A percentile compares a stretch with the other conserved stretches of the same genome.
phyloP scores from a whole-genome alignment of 805 yeast species.

The Sugiyamaella smithiae region DNA sequence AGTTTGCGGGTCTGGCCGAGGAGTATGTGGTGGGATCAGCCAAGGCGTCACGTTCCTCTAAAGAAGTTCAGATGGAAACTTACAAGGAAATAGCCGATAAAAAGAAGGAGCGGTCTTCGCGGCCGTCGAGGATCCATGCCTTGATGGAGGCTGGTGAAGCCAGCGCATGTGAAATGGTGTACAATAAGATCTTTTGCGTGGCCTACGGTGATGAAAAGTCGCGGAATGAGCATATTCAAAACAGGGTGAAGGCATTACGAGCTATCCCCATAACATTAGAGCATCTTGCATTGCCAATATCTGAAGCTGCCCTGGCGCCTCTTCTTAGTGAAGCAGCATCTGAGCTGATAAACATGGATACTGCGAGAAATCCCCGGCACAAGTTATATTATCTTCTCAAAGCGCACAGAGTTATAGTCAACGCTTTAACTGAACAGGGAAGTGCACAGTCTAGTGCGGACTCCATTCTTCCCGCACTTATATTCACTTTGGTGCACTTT shows the following conservation, averaged over 20 bases:
- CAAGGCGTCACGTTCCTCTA: slow-evolving; percentile 25
- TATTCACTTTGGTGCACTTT: slow-evolving; percentile 34
- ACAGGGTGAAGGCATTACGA: slow-evolving; percentile 30
- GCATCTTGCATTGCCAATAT: slow-evolving; percentile 31
- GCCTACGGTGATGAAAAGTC: slow-evolving; percentile 29
- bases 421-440: slow-evolving; percentile 24
- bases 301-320: slow-evolving; percentile 15
- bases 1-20: slow-evolving; percentile 30
- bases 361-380: slow-evolving; percentile 33
- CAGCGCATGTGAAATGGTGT: slow-evolving; percentile 35
- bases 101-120: slow-evolving; percentile 29
- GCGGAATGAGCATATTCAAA: slow-evolving; percentile 25
- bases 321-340: slow-evolving; percentile 17
- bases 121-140: slow-evolving; percentile 26
- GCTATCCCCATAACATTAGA: slow-evolving; percentile 29
- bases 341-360: slow-evolving; percentile 26
- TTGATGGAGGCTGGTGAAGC: slow-evolving; percentile 37
- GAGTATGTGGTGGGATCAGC: slow-evolving; percentile 22
- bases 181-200: slow-evolving; percentile 35
- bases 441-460: slow-evolving; percentile 35
- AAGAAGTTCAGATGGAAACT: slow-evolving; percentile 35
- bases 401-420: slow-evolving; percentile 38
- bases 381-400: slow-evolving; percentile 35
- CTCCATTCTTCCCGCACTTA: slow-evolving; percentile 38
- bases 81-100: slow-evolving; percentile 34